A percentile compares a stretch with the other conserved stretches of the same genome.
These are phyloP conservation scores for Diaporthe nobilis DNA, from an alignment of 2,329 filamentous ascomycete species.

Conservation along the genomic window DNA sequence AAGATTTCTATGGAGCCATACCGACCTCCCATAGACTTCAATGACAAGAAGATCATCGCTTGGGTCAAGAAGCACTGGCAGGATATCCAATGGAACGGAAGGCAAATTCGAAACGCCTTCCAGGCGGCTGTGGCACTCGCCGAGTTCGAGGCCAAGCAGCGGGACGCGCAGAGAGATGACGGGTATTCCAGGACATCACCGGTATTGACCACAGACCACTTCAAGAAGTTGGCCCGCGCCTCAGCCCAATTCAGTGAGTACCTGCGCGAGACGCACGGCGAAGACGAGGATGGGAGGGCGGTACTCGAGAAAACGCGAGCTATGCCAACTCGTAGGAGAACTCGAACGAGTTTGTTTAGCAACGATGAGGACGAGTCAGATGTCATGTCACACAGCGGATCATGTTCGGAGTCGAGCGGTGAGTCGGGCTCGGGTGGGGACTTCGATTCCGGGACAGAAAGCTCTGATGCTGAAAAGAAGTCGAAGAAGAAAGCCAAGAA, in stretches of 20 bases:
- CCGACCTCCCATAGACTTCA: no score
- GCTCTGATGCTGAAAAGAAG: background rate
- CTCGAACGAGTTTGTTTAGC: background rate
- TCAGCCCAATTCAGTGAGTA: conserved; percentile 14
- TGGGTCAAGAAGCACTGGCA: background rate
- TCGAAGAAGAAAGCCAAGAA: background rate
- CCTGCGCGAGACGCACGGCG: background rate
- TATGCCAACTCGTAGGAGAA: rapidly evolving
- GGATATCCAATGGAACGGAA: background rate
- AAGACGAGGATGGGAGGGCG: background rate
- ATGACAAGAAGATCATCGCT: background rate
- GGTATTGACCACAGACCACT: background rate
- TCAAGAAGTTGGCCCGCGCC: background rate
- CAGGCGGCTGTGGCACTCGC: background rate
- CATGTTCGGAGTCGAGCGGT: background rate
- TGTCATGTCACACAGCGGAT: background rate
- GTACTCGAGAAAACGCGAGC: background rate
- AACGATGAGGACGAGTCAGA: background rate
- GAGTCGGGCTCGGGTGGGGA: rapidly evolving
- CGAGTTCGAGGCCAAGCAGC: background rate
- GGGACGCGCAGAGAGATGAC: rapidly evolving
- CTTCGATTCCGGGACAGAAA: background rate
- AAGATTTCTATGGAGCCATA: no score
- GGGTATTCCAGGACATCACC: background rate
- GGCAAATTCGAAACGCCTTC: conserved; percentile 22